A percentile compares a stretch with the other conserved stretches of the same genome.
Conservation (phyloP, 1,284 basidiomycete species). For the Afroboletus lepidellus region DNA sequence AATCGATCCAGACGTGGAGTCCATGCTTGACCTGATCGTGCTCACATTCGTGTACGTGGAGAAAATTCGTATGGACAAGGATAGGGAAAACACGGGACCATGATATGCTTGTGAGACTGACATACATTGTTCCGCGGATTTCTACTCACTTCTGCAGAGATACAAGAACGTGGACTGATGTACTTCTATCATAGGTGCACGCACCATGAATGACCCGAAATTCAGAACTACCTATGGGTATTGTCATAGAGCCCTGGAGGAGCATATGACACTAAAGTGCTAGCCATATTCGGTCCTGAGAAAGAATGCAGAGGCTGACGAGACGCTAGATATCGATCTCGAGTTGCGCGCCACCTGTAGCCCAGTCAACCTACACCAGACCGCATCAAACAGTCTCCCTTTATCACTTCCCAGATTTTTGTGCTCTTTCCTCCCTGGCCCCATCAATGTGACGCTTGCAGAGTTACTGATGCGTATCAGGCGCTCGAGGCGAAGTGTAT, state of each 20-base stretch:
- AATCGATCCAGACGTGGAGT: slow-evolving; percentile 32
- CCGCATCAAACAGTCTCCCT: no score
- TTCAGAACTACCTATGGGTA: neutral
- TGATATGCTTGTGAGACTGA: slow-evolving; percentile 12
- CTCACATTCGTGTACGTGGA: slow-evolving; percentile 44
- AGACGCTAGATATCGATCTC: neutral
- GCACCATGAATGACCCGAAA: neutral
- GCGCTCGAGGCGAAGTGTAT: no score
- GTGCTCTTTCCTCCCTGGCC: no score
- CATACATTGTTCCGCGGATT: neutral
- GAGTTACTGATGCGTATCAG: no score
- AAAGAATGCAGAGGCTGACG: neutral
- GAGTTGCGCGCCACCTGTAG: neutral
- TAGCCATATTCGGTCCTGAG: neutral
- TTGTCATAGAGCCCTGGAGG: neutral
- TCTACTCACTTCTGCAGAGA: slow-evolving; percentile 2
- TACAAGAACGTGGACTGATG: neutral
- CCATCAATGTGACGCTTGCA: no score
- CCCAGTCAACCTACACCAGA: no score
- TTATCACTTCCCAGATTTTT: no score
- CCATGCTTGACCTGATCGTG: slow-evolving; percentile 40
- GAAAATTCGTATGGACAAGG: slow-evolving; percentile 35
- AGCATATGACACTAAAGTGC: neutral
- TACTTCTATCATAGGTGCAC: slow-evolving; percentile 15
- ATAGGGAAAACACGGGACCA: slow-evolving; percentile 3